phyloP scores from a whole-genome alignment of 257 asterid species.

The Lithospermum erythrorhizon region DNA sequence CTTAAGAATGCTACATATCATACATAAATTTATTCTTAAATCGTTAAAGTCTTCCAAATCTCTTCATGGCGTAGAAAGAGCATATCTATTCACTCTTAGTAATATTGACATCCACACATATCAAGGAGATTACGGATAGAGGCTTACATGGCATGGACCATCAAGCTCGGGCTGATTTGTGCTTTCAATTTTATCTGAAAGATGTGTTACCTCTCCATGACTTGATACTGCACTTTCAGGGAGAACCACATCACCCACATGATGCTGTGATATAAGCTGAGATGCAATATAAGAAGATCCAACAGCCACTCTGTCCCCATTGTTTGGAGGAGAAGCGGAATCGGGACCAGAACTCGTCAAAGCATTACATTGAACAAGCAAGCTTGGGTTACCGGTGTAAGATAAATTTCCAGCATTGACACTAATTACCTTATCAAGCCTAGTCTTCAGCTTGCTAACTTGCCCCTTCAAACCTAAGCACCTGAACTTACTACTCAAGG shows the following conservation, averaged over 20 bases:
- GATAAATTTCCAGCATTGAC: slow-evolving; percentile 14
- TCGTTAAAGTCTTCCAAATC: neutral
- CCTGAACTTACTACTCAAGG: slow-evolving; percentile 23
- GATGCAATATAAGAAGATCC: slow-evolving; percentile 38
- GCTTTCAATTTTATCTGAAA: slow-evolving; percentile 19
- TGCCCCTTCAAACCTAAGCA: slow-evolving; percentile 23
- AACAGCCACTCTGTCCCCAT: slow-evolving; percentile 29
- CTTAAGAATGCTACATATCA: too few species aligned
- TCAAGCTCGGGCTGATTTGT: slow-evolving; percentile 9
- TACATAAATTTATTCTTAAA: neutral
- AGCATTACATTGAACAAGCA: slow-evolving; percentile 19
- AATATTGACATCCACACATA: too few species aligned
- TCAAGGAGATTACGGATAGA: neutral
- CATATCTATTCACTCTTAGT: too few species aligned
- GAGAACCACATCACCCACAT: slow-evolving; percentile 17
- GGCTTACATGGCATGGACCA: slow-evolving; percentile 3
- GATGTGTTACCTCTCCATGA: slow-evolving; percentile 17
- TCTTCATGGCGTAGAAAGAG: neutral
- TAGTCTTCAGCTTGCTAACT: slow-evolving; percentile 15
- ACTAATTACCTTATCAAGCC: slow-evolving; percentile 17
- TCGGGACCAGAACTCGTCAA: slow-evolving; percentile 22
- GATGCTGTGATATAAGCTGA: slow-evolving; percentile 35
- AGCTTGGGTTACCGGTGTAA: slow-evolving; percentile 10
- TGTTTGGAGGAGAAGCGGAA: slow-evolving; percentile 27
- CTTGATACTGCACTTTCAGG: slow-evolving; percentile 35